Conservation (phyloP, 2,329 filamentous ascomycete genomes). For the Colletotrichum endophyticum region DNA sequence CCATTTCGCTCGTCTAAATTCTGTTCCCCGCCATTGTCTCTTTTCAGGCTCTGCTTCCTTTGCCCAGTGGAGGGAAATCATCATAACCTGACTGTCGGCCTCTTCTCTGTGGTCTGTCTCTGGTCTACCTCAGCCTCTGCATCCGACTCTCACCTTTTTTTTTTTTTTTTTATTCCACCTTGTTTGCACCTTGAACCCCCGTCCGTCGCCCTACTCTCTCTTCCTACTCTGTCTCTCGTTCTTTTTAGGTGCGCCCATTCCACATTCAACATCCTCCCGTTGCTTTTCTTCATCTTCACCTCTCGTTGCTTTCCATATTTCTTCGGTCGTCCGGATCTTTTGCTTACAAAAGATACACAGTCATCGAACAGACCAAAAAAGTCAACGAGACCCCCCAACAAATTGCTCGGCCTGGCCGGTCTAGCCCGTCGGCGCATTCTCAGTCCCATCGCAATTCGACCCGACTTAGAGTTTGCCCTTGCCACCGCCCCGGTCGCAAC, state of each 20-base stretch:
- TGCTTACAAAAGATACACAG: not conserved
- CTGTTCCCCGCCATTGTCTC: slow-evolving; percentile 1
- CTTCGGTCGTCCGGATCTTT: not conserved
- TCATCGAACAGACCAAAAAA: not conserved
- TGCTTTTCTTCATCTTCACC: not conserved
- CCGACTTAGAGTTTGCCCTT: slow-evolving; percentile 19
- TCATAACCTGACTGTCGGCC: not conserved
- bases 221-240: not conserved
- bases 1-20: slow-evolving; percentile 7
- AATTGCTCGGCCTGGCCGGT: slow-evolving; percentile 8
- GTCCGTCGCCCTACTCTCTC: not conserved
- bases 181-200: not conserved
- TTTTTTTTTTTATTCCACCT: not conserved
- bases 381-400: not conserved
- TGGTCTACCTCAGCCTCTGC: not conserved
- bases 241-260: not conserved
- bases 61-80: not conserved
- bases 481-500: slow-evolving; percentile 19
- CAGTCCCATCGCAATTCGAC: not conserved
- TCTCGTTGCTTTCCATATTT: not conserved
- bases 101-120: not conserved
- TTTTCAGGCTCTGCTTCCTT: not conserved
- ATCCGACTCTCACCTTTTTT: not conserved
- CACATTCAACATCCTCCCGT: not conserved
- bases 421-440: slow-evolving; percentile 8